These are phyloP conservation scores for Plenodomus tracheiphilus DNA, from an alignment of 2,329 filamentous ascomycete genomes.

Conservation along the genomic window DNA sequence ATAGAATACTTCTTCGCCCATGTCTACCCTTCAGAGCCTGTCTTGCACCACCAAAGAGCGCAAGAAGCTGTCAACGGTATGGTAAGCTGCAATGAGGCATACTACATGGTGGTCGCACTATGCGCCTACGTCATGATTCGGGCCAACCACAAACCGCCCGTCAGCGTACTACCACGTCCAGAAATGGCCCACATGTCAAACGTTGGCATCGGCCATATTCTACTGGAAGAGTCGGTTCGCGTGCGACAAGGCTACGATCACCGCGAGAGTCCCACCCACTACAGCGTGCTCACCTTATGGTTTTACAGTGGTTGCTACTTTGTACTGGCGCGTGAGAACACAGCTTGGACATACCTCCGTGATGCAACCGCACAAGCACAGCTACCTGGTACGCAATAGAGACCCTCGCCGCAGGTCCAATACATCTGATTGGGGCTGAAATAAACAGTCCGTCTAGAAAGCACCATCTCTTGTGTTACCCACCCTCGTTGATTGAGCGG, in stretches of 20 bases:
- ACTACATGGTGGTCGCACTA: constrained; percentile 59
- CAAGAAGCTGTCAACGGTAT: constrained; percentile 59
- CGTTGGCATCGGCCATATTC: constrained; percentile 55
- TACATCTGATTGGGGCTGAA: constrained; percentile 9
- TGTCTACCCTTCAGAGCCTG: constrained; percentile 66
- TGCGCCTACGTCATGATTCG: constrained; percentile 57
- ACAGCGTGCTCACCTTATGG: constrained; percentile 64
- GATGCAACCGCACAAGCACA: constrained; percentile 65
- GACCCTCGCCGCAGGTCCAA: constrained; percentile 12
- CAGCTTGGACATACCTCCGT: constrained; percentile 65
- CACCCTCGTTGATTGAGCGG: constrained; percentile 7
- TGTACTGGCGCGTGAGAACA: constrained; percentile 63
- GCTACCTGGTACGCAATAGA: constrained; percentile 58
- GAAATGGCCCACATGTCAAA: constrained; percentile 48
- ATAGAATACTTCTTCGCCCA: constrained; percentile 65
- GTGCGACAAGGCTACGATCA: constrained; percentile 62
- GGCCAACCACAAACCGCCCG: constrained; percentile 50
- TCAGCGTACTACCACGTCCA: constrained; percentile 52
- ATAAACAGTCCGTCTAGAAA: constrained; percentile 12
- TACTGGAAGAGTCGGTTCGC: constrained; percentile 63
- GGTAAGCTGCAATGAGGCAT: constrained; percentile 57
- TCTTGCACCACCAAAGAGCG: constrained; percentile 56
- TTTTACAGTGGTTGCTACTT: constrained; percentile 65
- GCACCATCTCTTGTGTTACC: constrained; percentile 17
- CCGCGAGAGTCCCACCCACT: constrained; percentile 58